Base-by-base conservation (phyloP, 306 rosid species). In the Cicer judaicum region DNA sequence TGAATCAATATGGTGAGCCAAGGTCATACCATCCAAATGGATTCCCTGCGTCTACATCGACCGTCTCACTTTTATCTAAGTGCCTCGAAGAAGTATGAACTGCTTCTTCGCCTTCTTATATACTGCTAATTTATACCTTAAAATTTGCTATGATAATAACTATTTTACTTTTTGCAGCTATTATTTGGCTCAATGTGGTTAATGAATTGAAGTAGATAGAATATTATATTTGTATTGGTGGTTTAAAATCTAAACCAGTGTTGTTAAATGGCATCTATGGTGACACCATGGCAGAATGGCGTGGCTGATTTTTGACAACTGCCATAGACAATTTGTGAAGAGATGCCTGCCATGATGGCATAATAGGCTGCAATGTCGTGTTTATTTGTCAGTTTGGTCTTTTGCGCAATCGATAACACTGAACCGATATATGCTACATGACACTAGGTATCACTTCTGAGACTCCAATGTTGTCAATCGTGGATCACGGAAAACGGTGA, bases 1-100 rank as follows among this genome's bases (percentile, higher is more conserved):
- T 88, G 73, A 89, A 90, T 82, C 85, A 82, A 76, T 72, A 86
- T 80, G 97, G 97, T 83, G 97, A 94, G 66, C 91, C 97, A 71
- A 82, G 76, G 39, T 86, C 91, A 16, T 90, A 89, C 54, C 6
- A 16, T 76, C 86, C 94, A 52, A 64, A 16, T 70, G 91, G 89
- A 66, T 89, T 76, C 56, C 95, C 92, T 8, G 91, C 98, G 49
- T 91, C 95, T 62, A 53, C 79, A 24, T 86, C 86, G 0, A 78
- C 74, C 8, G 74, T 86, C 54, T 72, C 87, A 5, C 97, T 91
- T 66, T 76, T 88, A 77, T 82, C 87, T 40, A 86, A 74, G 68
- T 88, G 81, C 84, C 85, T 88, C 81, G 63, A 80, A 79, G 81
- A 88, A 89, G 98, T 94, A 83, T 3, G 85, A 34, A 68, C 19